Conservation (phyloP, 305 asterid genomes). For the Salvia sclarea region DNA sequence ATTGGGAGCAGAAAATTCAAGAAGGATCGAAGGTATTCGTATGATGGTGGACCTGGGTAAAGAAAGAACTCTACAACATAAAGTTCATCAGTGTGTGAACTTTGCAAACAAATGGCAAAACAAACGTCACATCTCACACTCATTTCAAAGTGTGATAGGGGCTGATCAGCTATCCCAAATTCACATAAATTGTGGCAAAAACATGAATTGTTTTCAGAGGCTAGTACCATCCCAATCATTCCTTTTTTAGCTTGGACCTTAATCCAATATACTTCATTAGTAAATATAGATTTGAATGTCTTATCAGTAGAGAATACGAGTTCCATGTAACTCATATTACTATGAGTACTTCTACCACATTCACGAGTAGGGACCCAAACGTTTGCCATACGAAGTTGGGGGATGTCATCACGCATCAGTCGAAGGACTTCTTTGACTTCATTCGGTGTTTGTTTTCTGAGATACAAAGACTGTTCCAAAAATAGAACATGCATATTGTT, state of each 20-base stretch:
- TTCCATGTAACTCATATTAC: too few species aligned
- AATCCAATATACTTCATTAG: too few species aligned
- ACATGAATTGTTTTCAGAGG: background rate
- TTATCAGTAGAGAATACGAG: too few species aligned
- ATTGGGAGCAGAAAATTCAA: background rate
- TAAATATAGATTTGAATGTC: too few species aligned
- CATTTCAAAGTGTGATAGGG: background rate
- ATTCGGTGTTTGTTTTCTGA: too few species aligned
- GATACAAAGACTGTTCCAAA: too few species aligned
- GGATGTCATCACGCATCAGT: too few species aligned
- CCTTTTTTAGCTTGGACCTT: background rate
- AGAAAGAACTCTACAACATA: constrained; percentile 23
- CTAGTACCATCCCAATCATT: background rate
- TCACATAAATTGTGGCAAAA: background rate
- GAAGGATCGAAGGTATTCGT: background rate
- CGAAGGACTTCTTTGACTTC: too few species aligned
- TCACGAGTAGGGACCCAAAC: too few species aligned
- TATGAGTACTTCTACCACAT: too few species aligned
- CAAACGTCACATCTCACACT: background rate
- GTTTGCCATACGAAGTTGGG: too few species aligned
- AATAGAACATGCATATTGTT: too few species aligned
- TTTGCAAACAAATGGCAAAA: constrained; percentile 24
- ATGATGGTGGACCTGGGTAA: background rate
- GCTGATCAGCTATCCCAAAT: background rate
- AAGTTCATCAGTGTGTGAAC: constrained; percentile 2